phyloP scores from a whole-genome alignment of 73 alveolate species.

The Paramecium tetraurelia region DNA sequence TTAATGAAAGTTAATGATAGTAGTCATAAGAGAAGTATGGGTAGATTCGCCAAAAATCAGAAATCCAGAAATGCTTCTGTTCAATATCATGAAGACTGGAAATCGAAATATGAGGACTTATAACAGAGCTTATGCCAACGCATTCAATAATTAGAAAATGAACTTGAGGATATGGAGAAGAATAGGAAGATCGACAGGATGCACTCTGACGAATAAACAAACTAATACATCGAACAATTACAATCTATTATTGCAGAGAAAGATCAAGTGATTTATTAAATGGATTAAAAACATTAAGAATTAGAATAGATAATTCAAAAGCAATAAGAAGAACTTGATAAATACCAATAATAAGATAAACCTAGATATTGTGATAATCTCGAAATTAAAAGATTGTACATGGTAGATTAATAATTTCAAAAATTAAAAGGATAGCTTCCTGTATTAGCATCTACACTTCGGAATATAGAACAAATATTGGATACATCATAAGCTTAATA shows the following conservation, averaged over 20 bases:
- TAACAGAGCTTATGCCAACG: neutral
- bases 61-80: neutral
- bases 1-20: slow-evolving; percentile 1
- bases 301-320: neutral
- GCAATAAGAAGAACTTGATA: neutral
- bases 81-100: slow-evolving; percentile 15
- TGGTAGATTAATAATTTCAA: neutral
- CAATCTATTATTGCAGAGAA: neutral
- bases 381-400: neutral
- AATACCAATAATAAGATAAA: neutral
- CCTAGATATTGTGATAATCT: neutral
- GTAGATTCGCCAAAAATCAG: neutral
- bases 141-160: slow-evolving; percentile 8
- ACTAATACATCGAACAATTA: neutral
- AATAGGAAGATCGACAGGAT: neutral
- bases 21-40: neutral
- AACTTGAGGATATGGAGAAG: neutral
- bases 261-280: neutral
- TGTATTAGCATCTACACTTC: neutral
- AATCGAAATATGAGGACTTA: neutral
- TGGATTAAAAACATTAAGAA: neutral
- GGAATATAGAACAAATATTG: neutral
- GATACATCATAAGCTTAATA: neutral
- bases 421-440: neutral
- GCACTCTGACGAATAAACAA: slow-evolving; percentile 16